Base-by-base conservation (phyloP, 768 basidiomycete genomes). In the Phlebiopsis flavidoalba region DNA sequence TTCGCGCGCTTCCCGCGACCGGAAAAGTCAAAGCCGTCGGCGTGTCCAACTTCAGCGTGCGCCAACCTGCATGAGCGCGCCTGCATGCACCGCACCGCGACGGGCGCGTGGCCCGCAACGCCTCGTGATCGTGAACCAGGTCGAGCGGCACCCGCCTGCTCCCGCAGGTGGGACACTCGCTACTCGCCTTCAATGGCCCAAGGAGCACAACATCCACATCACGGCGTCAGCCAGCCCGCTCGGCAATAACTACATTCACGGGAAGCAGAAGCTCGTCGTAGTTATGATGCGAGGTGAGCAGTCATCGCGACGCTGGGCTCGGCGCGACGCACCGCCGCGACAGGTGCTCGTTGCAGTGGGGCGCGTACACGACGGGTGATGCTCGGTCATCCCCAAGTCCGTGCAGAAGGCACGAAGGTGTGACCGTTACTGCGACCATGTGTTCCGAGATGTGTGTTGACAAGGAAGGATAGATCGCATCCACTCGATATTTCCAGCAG, bases 261-360 rank as follows among this genome's bases (percentile, higher is more conserved):
- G 83, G 67, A 78, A 81, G 70, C 84, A 83, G 59, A 82, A 83
- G 73, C 76, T 93, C 60, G 87, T 87, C 2, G 89, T n/a, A 92
- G 48, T n/a, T 76, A 90, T 70, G 72, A 83, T 4, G 76, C 75
- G 50, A n/a, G n/a, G 81, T 95, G 24, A 66, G 78, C 26, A 50
- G 80, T 80, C 58, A 79, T 93, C 51, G 91, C 91, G 21, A 72
- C 83, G 62, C n/a, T n/a, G 79, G 77, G 66, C 78, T 88, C 37
- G 75, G 76, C 36, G 87, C 84, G 5, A 87, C 87, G 0, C 76
- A n/a, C n/a, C n/a, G n/a, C 90, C 2, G 93, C 91, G 0, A n/a
- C 90, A 95, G 72, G 87, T 95, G 40, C 79, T 95, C 58, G 75
- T 96, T 62, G 89, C 91, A n/a, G 0, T 95, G 91, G 91, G 88